Percentiles rank a stretch among this genome's conserved stretches.
These are phyloP conservation scores for Dianthus caryophyllus DNA, from an alignment of 148 eudicot species.

Conservation along the genomic window DNA sequence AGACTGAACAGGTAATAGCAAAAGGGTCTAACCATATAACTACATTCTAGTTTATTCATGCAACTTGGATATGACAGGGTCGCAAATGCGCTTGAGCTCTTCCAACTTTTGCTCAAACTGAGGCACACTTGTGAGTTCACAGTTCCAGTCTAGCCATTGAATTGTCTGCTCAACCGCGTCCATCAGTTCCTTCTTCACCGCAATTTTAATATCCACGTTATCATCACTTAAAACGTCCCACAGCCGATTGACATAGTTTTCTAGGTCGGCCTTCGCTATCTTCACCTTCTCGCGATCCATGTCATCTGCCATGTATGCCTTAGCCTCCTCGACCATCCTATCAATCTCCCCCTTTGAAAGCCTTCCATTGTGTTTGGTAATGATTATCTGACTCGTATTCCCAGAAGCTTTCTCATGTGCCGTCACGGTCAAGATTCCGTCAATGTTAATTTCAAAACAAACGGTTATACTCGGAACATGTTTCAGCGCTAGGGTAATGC, in stretches of 20 bases:
- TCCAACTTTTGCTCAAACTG: background rate
- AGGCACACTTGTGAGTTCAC: background rate
- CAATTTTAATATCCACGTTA: background rate
- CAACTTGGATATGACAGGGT: background rate
- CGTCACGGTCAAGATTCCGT: background rate
- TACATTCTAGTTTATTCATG: background rate
- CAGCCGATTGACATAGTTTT: background rate
- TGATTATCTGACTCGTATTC: background rate
- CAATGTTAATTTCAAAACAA: background rate
- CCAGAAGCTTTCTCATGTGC: background rate
- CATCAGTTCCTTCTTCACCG: background rate
- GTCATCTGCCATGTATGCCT: background rate
- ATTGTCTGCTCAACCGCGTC: background rate
- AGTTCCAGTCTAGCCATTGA: background rate
- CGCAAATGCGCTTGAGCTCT: background rate
- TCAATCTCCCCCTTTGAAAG: slow-evolving; percentile 7
- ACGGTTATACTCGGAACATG: background rate
- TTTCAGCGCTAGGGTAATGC: background rate
- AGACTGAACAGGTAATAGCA: too few species aligned
- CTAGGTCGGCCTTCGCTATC: background rate
- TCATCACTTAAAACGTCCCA: background rate
- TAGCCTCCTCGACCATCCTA: background rate
- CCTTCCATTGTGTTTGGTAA: background rate
- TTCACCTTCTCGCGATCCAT: background rate
- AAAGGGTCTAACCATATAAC: too few species aligned